Base-by-base conservation (phyloP, 1,284 basidiomycete genomes). In the Rhodotorula sp. region DNA sequence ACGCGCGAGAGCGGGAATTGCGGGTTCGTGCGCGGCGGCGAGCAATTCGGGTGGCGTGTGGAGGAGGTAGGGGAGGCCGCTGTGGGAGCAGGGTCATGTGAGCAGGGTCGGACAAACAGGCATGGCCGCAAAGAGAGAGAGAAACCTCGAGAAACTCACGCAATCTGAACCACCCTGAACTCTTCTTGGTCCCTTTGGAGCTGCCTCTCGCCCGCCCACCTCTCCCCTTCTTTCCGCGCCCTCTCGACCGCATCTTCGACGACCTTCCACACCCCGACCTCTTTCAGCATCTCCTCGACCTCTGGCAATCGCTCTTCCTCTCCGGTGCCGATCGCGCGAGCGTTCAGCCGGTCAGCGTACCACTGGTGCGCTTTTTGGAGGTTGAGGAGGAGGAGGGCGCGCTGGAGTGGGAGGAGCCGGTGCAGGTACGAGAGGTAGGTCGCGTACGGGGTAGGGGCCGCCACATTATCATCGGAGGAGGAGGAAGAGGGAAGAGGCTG, bases 361-460 rank as follows among this genome's bases (percentile, higher is more conserved):
- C 65, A 60, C n/a, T 29, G 49, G 49, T 72, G 72, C 15, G 74
- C 74, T 54, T 76, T 76, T 46, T 76, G 74, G 1, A 76, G 51
- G 67, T 76, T 76, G 56, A 76, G 67, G 21, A 76, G 65, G 10
- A 76, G 60, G n/a, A 76, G 68, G 5, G 70, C 59, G 29, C 67
- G 72, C 62, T 74, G 75, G 6, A 74, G 62, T n/a, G 70, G 75
- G 47, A 70, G 52, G 61, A 72, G 69, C 7, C 62, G 60, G 31
- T 69, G 63, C 8, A 76, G 62, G 61, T 73, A 62, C 21, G 62
- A 21, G 43, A 74, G 54, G 64, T 67, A 74, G 34, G 54, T 26
- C 18, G 46, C 29, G 62, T 64, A 74, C 2, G 52, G 61, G 52
- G 54, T 58, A 64, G 15, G 34, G 48, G 49, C 58, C 2, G 52